A percentile compares a stretch with the other conserved stretches of the same genome.
These are phyloP conservation scores for Wickerhamiella cacticola DNA, from an alignment of 805 yeast species.

Conservation along the genomic window DNA sequence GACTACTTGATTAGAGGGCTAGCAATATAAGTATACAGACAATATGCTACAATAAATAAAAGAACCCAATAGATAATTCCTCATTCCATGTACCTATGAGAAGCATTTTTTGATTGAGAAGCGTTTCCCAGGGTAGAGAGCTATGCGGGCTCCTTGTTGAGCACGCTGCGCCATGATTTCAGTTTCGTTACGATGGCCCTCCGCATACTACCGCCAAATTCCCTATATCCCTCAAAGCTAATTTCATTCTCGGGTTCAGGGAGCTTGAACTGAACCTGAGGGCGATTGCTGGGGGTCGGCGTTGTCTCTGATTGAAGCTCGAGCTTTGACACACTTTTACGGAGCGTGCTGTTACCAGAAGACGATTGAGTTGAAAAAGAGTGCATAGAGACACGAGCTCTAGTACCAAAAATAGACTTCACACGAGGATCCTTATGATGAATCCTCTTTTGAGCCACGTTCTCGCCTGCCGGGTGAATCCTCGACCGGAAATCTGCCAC, in stretches of 20 bases:
- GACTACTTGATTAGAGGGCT: too few species aligned
- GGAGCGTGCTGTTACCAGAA: background rate
- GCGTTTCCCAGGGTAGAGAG: background rate
- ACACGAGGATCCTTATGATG: background rate
- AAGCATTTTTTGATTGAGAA: background rate
- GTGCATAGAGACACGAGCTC: background rate
- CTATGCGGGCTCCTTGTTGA: background rate
- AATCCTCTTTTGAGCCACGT: background rate
- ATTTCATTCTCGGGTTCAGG: background rate
- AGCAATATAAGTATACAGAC: too few species aligned
- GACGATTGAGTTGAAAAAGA: background rate
- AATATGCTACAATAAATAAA: background rate
- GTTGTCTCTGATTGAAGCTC: background rate
- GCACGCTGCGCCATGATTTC: constrained; percentile 5
- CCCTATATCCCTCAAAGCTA: constrained; percentile 5
- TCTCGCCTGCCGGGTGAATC: background rate
- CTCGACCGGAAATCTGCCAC: background rate
- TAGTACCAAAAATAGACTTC: background rate
- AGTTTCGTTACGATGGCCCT: background rate
- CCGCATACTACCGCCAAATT: constrained; percentile 3
- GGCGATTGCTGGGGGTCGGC: background rate
- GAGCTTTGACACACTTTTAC: background rate
- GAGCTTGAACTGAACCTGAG: background rate
- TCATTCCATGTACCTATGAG: too few species aligned
- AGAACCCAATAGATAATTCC: background rate